Conservation (phyloP, 805 yeast species). For the Kuraishia ogatae region DNA sequence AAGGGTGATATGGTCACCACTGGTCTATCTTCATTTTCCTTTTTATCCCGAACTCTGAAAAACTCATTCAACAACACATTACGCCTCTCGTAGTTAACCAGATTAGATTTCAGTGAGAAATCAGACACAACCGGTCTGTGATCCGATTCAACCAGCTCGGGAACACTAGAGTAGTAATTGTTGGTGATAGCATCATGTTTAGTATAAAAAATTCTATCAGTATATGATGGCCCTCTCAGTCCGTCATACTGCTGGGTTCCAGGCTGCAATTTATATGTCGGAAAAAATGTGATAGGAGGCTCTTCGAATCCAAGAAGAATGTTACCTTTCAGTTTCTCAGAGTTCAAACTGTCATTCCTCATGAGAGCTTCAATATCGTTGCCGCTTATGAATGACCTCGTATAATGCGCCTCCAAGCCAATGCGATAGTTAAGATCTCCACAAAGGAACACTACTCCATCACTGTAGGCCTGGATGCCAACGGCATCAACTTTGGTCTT, state of each 20-base stretch:
- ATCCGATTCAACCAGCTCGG: conserved; percentile 31
- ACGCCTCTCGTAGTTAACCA: conserved; percentile 29
- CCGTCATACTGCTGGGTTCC: conserved; percentile 18
- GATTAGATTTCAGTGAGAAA: conserved; percentile 19
- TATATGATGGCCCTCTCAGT: conserved; percentile 45
- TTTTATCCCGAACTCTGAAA: conserved; percentile 30
- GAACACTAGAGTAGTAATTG: conserved; percentile 12
- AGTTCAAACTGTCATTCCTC: conserved; percentile 33
- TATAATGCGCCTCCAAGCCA: background rate
- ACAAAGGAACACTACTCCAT: conserved; percentile 24
- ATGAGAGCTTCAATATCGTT: conserved; percentile 26
- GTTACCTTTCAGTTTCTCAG: conserved; percentile 22
- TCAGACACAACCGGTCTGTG: conserved; percentile 46
- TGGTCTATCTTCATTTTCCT: conserved; percentile 35
- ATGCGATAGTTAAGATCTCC: conserved; percentile 44
- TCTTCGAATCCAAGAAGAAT: conserved; percentile 40
- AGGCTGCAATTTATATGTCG: conserved; percentile 40
- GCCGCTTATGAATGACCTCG: conserved; percentile 9
- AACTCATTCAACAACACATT: conserved; percentile 26
- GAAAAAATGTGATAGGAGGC: conserved; percentile 36
- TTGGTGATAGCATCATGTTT: conserved; percentile 12
- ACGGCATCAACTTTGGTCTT: too few relatives aligned
- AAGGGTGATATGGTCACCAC: conserved; percentile 27
- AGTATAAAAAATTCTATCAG: conserved; percentile 44
- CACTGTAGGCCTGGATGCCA: background rate